These are phyloP conservation scores for Plasmopara muralis DNA, from an alignment of 352 stramenopile species.

Conservation along the genomic window DNA sequence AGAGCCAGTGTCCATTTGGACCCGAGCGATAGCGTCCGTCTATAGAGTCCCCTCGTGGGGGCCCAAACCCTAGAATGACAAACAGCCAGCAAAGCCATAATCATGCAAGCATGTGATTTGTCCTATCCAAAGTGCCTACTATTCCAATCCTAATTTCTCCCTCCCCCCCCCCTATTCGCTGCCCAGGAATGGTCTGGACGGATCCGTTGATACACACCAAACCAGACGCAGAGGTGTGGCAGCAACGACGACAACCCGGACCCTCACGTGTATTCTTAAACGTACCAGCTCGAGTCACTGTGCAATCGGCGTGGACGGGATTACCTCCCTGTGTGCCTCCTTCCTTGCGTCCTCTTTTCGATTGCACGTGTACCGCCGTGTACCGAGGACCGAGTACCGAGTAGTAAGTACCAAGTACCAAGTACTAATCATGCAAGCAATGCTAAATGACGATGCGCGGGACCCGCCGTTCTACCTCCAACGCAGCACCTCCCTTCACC, in stretches of 20 bases:
- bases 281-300: conserved; percentile 30
- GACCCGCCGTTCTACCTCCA: conserved; percentile 33
- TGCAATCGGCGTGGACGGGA: conserved; percentile 19
- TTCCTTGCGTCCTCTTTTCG: not conserved
- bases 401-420: not conserved
- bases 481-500: conserved; percentile 13
- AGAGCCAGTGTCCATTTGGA: conserved; percentile 16
- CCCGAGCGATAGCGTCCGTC: conserved; percentile 7
- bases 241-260: conserved; percentile 13
- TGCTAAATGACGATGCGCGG: conserved; percentile 24
- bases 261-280: conserved; percentile 26
- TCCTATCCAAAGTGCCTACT: conserved; percentile 12
- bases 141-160: not conserved
- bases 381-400: not conserved
- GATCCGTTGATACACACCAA: conserved; percentile 25
- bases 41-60: conserved; percentile 5
- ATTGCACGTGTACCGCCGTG: not conserved
- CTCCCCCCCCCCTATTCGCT: conserved; percentile 11
- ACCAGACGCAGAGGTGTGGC: conserved; percentile 19
- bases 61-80: conserved; percentile 21
- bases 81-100: conserved; percentile 30
- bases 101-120: conserved; percentile 29
- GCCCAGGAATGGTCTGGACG: conserved; percentile 23
- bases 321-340: conserved; percentile 13
- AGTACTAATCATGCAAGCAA: conserved; percentile 28